These are phyloP conservation scores for Globisporangium paddicum DNA, from an alignment of 352 stramenopile genomes.

Conservation along the genomic window DNA sequence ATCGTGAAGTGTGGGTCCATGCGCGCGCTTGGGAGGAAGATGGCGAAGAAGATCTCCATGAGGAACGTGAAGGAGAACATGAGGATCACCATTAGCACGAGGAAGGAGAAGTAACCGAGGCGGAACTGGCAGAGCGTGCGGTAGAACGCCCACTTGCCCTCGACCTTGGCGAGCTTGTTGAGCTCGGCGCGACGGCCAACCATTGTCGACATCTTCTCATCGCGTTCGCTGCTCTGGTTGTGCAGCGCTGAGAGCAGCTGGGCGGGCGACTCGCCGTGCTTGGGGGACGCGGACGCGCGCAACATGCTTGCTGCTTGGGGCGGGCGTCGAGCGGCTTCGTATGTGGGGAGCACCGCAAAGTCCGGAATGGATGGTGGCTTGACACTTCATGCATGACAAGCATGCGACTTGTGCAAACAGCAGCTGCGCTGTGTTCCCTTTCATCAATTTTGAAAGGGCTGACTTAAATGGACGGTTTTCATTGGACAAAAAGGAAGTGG, in stretches of 20 bases:
- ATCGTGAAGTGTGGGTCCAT: conserved; percentile 68
- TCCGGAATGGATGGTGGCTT: conserved; percentile 5
- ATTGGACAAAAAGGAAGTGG: background rate
- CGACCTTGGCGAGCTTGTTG: conserved; percentile 53
- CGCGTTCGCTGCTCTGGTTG: conserved; percentile 30
- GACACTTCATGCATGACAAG: background rate
- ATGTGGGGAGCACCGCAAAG: conserved; percentile 1
- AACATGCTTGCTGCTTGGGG: conserved; percentile 4
- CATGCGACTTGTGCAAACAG: conserved; percentile 6
- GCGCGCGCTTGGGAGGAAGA: conserved; percentile 78
- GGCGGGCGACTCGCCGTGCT: conserved; percentile 11
- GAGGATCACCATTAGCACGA: conserved; percentile 88
- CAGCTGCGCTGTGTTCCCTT: conserved; percentile 1
- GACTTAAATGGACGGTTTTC: background rate
- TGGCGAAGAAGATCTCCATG: conserved; percentile 91
- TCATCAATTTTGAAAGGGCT: background rate
- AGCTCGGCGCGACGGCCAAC: conserved; percentile 60
- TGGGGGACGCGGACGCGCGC: conserved; percentile 2
- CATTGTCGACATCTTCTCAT: conserved; percentile 55
- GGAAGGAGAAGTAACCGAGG: conserved; percentile 85
- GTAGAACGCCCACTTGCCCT: conserved; percentile 72
- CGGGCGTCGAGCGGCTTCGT: background rate
- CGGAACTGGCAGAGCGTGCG: conserved; percentile 78
- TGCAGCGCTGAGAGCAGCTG: conserved; percentile 15
- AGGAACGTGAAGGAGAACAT: conserved; percentile 88